Evolutionary conservation across 1,139 yeast species (phyloP).

Genomic region (Pichia sp.): DNA sequence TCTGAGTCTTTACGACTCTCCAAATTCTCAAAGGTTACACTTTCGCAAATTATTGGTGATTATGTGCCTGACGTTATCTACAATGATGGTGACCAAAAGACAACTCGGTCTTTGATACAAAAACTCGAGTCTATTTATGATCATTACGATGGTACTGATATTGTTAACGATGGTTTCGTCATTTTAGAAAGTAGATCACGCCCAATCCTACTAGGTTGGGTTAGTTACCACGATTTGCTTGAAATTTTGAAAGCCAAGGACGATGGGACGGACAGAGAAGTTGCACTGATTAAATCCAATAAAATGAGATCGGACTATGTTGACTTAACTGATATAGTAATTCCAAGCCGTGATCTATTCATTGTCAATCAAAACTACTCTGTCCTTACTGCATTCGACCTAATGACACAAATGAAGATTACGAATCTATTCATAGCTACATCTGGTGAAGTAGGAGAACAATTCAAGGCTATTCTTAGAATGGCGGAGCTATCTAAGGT

Average conservation of each 20-base stretch:
- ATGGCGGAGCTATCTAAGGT: constrained; percentile 20
- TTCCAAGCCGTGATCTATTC: constrained; percentile 12
- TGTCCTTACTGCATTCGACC: constrained; percentile 26
- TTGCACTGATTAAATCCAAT: no score
- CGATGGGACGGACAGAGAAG: no score
- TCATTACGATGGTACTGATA: constrained; percentile 11
- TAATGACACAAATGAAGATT: constrained; percentile 26
- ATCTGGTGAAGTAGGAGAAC: constrained; percentile 5
- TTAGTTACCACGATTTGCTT: constrained; percentile 5
- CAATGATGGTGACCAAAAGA: constrained; percentile 16
- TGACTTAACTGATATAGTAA: no score
- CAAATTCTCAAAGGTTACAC: constrained; percentile 5
- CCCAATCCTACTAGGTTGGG: constrained; percentile 11
- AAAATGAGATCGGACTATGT: no score
- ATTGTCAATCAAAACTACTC: constrained; percentile 20
- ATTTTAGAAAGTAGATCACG: constrained; percentile 7
- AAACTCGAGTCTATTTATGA: constrained; percentile 24
- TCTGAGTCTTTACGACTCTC: constrained; percentile 9
- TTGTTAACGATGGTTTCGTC: constrained; percentile 12
- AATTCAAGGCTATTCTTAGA: constrained; percentile 25
- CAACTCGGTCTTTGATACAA: constrained; percentile 26
- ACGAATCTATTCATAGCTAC: constrained; percentile 20
- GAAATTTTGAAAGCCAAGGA: constrained; percentile 1
- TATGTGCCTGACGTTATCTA: constrained; percentile 3
- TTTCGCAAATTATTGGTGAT: constrained; percentile 4